A percentile compares a stretch with the other conserved stretches of the same genome.
Evolutionary conservation across 257 asterid genomes (phyloP).

Genomic region (Fraxinus quadrangulata): DNA sequence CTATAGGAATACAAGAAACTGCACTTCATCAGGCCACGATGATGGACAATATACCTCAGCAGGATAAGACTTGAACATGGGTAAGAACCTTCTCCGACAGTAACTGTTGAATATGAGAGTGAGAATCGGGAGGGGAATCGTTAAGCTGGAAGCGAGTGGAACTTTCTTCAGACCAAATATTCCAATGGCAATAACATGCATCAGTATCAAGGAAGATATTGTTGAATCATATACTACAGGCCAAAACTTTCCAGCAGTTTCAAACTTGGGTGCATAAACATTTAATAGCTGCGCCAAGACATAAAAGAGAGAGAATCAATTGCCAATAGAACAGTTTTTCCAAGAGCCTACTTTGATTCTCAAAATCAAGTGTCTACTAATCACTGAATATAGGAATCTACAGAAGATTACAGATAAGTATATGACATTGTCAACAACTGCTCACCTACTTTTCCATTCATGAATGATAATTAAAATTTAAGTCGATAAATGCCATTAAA

Average conservation of each 20-base stretch:
- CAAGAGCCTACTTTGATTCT: neutral
- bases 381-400: neutral
- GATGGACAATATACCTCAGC: slow-evolving; percentile 65
- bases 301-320: slow-evolving; percentile 12
- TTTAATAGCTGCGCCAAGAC: slow-evolving; percentile 57
- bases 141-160: slow-evolving; percentile 79
- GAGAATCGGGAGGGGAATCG: slow-evolving; percentile 86
- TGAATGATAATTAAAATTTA: neutral
- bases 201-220: slow-evolving; percentile 70
- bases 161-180: slow-evolving; percentile 85
- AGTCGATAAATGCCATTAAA: neutral
- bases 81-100: slow-evolving; percentile 81
- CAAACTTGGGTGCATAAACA: slow-evolving; percentile 77
- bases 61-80: slow-evolving; percentile 73
- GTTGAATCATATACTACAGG: slow-evolving; percentile 89
- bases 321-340: neutral
- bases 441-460: neutral
- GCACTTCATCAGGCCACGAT: neutral
- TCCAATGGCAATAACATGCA: slow-evolving; percentile 94
- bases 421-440: neutral
- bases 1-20: neutral
- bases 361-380: neutral
- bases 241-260: slow-evolving; percentile 94
- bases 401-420: slow-evolving; percentile 1
- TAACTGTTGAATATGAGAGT: slow-evolving; percentile 86